Base-by-base conservation (phyloP, 305 asterid species). In the Petunia hybrid region DNA sequence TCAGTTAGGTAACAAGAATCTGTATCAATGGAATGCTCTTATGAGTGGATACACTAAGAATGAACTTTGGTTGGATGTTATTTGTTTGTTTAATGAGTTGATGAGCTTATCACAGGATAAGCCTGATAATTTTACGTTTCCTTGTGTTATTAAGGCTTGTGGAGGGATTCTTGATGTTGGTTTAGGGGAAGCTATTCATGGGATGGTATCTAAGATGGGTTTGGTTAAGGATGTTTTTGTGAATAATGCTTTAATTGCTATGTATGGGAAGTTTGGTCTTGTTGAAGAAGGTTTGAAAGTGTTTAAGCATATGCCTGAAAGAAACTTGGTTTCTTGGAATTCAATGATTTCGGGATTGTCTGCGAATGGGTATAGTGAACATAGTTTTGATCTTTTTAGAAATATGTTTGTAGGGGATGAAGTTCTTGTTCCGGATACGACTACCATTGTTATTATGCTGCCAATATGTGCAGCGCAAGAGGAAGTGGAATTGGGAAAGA, bases 111-210 rank as follows among this genome's bases (percentile, higher is more conserved):
- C 83, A 9, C 45, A 53, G 3, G 53, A 77, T 66, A 75, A 14
- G n/a, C 86, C 88, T 1, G 88, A 85, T 69, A 80, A 78, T 80
- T 85, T 80, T 10, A 85, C 88, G 2, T 80, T 85, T 82, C 88
- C 88, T 14, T 86, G 86, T 69, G 88, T 74, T 80, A 73, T 86
- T 48, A 86, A 86, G 80, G 84, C 86, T 3, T 81, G 85, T 81
- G 88, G 86, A n/a, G 83, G 66, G 35, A n/a, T 78, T 80, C 45
- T 73, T 43, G 82, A 85, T 81, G 83, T 81, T 80, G 83, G 51
- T 43, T 64, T 81, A 22, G 87, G 87, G 43, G 38, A 70, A 78
- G 22, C 68, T 6, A 55, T 31, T 56, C 87, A 84, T 73, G 87
- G 87, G 48, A 84, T 84, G 81, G 68, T 42, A 53, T 4, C 43